Evolutionary conservation across 2,329 filamentous ascomycete species (phyloP).

Genomic region (Magnaporthiopsis poae): DNA sequence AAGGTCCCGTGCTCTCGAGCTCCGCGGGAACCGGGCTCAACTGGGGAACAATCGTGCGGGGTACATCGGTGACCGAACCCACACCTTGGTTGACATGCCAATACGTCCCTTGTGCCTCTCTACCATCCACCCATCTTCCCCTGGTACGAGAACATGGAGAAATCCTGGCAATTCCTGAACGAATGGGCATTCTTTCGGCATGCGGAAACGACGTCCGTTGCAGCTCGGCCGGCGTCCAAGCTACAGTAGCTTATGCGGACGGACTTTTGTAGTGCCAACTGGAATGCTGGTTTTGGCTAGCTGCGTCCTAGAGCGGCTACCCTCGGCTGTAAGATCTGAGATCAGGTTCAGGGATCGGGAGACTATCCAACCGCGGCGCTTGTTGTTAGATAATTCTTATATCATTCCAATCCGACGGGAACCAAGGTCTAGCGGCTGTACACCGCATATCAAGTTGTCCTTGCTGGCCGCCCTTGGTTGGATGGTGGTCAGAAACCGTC

Average conservation of each 20-base stretch:
- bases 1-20: neutral
- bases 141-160: neutral
- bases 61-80: neutral
- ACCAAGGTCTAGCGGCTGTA: too few species aligned
- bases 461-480: too few species aligned
- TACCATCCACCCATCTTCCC: neutral
- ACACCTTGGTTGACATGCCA: neutral
- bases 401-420: neutral
- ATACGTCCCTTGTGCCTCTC: neutral
- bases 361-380: neutral
- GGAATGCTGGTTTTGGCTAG: neutral
- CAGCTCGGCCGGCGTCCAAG: neutral
- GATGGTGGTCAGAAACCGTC: too few species aligned
- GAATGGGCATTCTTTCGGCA: neutral
- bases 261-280: too few species aligned
- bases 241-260: neutral
- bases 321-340: neutral
- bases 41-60: neutral
- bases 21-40: neutral
- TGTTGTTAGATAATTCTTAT: neutral
- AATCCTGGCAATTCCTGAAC: neutral
- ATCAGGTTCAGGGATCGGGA: neutral
- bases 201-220: neutral
- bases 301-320: neutral
- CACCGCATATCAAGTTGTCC: too few species aligned